These are phyloP conservation scores for Suillus occidentalis DNA, from an alignment of 768 basidiomycete genomes.

Conservation along the genomic window DNA sequence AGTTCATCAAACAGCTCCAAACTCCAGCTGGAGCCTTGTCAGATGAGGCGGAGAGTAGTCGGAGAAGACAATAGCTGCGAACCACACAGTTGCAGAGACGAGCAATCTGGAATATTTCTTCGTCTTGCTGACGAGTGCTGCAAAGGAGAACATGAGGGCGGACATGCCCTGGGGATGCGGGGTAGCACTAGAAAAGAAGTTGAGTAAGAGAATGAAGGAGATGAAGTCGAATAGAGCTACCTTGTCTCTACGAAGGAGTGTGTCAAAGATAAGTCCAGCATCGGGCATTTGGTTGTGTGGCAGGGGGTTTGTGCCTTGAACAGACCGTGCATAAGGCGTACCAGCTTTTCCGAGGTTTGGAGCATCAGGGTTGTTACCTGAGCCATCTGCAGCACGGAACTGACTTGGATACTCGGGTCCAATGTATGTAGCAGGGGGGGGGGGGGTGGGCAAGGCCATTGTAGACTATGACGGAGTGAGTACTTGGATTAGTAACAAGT, in stretches of 20 bases:
- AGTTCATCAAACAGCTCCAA: slow-evolving; percentile 77
- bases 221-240: slow-evolving; percentile 31
- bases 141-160: slow-evolving; percentile 78
- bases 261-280: slow-evolving; percentile 78
- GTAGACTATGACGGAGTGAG: slow-evolving; percentile 52
- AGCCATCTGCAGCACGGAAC: slow-evolving; percentile 77
- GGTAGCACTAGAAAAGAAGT: slow-evolving; percentile 51
- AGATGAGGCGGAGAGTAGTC: slow-evolving; percentile 75
- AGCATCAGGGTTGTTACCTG: slow-evolving; percentile 65
- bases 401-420: slow-evolving; percentile 60
- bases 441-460: slow-evolving; percentile 84
- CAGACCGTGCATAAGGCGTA: slow-evolving; percentile 80
- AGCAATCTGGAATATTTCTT: slow-evolving; percentile 83
- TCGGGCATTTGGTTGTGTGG: slow-evolving; percentile 74
- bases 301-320: slow-evolving; percentile 66
- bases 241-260: slow-evolving; percentile 69
- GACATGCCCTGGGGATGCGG: slow-evolving; percentile 80
- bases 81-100: slow-evolving; percentile 81
- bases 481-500: neutral
- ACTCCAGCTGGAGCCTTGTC: slow-evolving; percentile 76
- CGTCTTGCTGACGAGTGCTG: slow-evolving; percentile 73
- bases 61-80: slow-evolving; percentile 72
- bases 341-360: slow-evolving; percentile 80
- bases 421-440: slow-evolving; percentile 64
- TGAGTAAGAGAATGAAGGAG: slow-evolving; percentile 6